Evolutionary conservation across 345 rosid genomes (phyloP), one percentile per base, ranked within the genome.

Genomic region (Eucalyptus sideroxylon): DNA sequence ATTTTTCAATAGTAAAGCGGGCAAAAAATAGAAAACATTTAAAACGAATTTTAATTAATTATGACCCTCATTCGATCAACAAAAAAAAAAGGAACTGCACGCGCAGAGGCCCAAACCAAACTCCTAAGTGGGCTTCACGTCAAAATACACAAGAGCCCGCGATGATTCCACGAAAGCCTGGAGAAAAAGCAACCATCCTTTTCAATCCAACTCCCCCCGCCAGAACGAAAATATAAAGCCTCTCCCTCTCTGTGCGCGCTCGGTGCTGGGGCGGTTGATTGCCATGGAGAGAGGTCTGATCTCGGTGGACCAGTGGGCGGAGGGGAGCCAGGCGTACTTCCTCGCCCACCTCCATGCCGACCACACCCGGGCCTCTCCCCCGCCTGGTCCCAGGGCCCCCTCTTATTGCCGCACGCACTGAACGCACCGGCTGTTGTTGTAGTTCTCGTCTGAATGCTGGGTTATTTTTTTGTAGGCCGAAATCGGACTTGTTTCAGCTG

Each of bases 241-340:
- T 16, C 81, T 5, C 81, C 5, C 81, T 19, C 59, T 55, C 11
- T 55, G 24, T 19, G 26, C 59, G 80, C 40, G 42, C 23, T n/a
- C 42, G 40, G 40, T 31, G 44, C 26, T 34, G 21, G 44, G 37
- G 81, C 81, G 26, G 62, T 34, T 9, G 81, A 69, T 17, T 17
- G 81, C 81, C 8, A 97, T 97, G 97, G 97, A 96, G 92, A 92
- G 91, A 81, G 95, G 95, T 53, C 89, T 97, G 88, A 93, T 96
- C 89, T 95, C 97, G 67, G 97, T 95, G 87, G 97, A 97, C 89
- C 94, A 94, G 87, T 96, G 97, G 97, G 88, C 90, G 34, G 94
- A 87, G 8, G 95, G 95, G 13, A 95, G 98, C 92, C 96, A 95
- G 56, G 95, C 92, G 4, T 97, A 97, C 93, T 95, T 97, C 93